phyloP scores from a whole-genome alignment of 306 rosid genomes.

The Ammopiptanthus mongolicus region DNA sequence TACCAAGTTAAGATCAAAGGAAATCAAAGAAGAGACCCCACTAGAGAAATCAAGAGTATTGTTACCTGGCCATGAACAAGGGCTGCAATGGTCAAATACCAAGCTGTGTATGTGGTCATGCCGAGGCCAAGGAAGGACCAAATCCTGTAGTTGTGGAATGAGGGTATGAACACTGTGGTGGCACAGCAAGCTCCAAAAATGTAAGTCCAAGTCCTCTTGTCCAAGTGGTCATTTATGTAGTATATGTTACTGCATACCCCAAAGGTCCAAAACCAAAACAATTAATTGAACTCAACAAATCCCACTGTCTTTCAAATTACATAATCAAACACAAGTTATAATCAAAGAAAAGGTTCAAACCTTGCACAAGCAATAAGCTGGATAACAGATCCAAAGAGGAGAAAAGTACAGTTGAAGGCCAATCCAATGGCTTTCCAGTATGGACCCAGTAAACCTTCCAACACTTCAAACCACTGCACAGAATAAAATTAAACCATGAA shows the following conservation, averaged over 20 bases:
- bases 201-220: slow-evolving; percentile 95
- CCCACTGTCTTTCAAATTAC: background rate
- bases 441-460: slow-evolving; percentile 90
- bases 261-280: background rate
- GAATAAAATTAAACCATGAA: background rate
- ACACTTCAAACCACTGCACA: slow-evolving; percentile 87
- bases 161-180: slow-evolving; percentile 91
- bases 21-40: background rate
- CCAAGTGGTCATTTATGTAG: slow-evolving; percentile 77
- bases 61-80: slow-evolving; percentile 74
- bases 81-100: slow-evolving; percentile 89
- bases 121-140: slow-evolving; percentile 98
- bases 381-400: slow-evolving; percentile 88
- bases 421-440: slow-evolving; percentile 85
- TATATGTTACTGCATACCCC: slow-evolving; percentile 71
- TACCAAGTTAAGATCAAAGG: background rate
- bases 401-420: slow-evolving; percentile 94
- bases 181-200: slow-evolving; percentile 97
- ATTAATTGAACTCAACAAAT: background rate
- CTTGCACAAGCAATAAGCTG: slow-evolving; percentile 99
- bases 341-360: slow-evolving; percentile 23
- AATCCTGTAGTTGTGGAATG: slow-evolving; percentile 88
- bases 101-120: slow-evolving; percentile 95
- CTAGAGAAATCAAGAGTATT: background rate
- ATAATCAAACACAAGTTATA: background rate